These are phyloP conservation scores for California macrophylla DNA, from an alignment of 441 rosid genomes.

Conservation along the genomic window DNA sequence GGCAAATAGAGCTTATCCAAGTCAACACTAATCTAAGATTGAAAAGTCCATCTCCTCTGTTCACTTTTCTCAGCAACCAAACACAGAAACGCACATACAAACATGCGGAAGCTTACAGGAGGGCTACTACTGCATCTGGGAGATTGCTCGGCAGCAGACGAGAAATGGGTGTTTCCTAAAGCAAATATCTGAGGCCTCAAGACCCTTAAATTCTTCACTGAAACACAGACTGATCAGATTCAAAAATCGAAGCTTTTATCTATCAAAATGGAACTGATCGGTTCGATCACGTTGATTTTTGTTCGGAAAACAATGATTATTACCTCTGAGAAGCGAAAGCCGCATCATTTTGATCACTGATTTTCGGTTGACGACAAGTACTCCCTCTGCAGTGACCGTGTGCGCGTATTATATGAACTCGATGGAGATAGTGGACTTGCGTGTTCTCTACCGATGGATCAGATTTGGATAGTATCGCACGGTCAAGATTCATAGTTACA, in stretches of 20 bases:
- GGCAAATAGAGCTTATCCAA: neutral
- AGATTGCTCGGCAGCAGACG: neutral
- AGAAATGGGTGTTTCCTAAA: neutral
- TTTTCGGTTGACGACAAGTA: neutral
- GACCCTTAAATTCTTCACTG: neutral
- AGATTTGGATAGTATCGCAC: neutral
- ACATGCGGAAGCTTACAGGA: neutral
- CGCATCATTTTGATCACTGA: neutral
- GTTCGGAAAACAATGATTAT: neutral
- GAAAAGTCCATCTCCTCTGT: neutral
- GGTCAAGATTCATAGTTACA: neutral
- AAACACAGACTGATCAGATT: neutral
- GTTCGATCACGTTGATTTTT: neutral
- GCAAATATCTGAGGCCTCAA: neutral
- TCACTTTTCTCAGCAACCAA: neutral
- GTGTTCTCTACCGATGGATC: neutral
- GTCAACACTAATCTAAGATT: neutral
- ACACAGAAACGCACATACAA: neutral
- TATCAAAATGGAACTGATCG: neutral
- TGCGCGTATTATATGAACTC: neutral
- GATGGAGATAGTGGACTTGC: neutral
- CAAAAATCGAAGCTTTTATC: neutral
- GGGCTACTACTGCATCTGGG: neutral
- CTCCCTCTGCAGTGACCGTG: neutral
- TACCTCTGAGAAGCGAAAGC: neutral